Percentiles rank a stretch among this genome's conserved stretches.
phyloP scores from a whole-genome alignment of 1,139 yeast genomes.

The Zygoascus meyerae region DNA sequence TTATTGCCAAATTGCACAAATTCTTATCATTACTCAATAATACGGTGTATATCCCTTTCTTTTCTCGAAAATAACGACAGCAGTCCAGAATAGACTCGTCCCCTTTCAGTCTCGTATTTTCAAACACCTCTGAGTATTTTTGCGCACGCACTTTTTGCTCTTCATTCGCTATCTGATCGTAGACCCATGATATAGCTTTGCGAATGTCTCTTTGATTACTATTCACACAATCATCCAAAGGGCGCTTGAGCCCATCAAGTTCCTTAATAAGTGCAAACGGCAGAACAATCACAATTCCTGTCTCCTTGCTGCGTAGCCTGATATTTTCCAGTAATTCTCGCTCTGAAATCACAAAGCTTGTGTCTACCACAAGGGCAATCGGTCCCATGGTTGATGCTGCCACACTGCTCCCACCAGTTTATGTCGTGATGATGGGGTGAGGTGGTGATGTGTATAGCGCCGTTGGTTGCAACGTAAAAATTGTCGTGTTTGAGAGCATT shows the following conservation, averaged over 20 bases:
- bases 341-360: slow-evolving; percentile 70
- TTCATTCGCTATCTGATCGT: slow-evolving; percentile 48
- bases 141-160: slow-evolving; percentile 60
- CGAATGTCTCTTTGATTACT: slow-evolving; percentile 45
- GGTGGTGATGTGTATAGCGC: too few relatives aligned
- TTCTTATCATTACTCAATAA: slow-evolving; percentile 80
- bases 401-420: too few relatives aligned
- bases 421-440: too few relatives aligned
- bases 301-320: slow-evolving; percentile 37
- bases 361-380: slow-evolving; percentile 54
- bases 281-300: slow-evolving; percentile 49
- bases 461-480: too few relatives aligned
- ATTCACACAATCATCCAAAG: slow-evolving; percentile 12
- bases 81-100: slow-evolving; percentile 89
- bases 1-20: slow-evolving; percentile 68
- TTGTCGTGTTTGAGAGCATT: too few relatives aligned
- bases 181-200: slow-evolving; percentile 76
- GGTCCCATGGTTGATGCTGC: background rate
- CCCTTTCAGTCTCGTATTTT: slow-evolving; percentile 37
- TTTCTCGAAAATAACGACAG: slow-evolving; percentile 55
- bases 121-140: slow-evolving; percentile 48
- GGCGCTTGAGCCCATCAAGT: slow-evolving; percentile 70
- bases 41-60: slow-evolving; percentile 42
- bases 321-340: slow-evolving; percentile 50
- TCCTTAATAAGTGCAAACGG: slow-evolving; percentile 71